Conservation (phyloP, 2,329 filamentous ascomycete species). For the Penicillium sp. region DNA sequence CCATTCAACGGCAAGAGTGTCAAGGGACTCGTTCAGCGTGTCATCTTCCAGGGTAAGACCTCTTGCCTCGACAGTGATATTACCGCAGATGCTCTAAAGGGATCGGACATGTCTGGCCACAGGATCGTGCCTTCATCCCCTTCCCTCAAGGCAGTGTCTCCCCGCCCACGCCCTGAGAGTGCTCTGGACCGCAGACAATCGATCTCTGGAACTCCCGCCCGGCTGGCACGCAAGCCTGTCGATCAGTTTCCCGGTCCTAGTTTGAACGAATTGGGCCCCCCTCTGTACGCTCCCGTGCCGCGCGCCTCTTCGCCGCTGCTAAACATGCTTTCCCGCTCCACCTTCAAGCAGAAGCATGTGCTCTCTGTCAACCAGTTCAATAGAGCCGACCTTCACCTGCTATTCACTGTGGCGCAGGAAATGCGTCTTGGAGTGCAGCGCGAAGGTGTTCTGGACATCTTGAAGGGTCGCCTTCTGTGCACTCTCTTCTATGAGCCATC, state of each 20-base stretch:
- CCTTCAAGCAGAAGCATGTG: constrained; percentile 89
- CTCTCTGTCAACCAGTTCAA: constrained; percentile 91
- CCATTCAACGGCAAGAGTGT: constrained; percentile 73
- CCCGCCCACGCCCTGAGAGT: constrained; percentile 43
- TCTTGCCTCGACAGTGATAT: constrained; percentile 75
- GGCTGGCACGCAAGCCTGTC: constrained; percentile 31
- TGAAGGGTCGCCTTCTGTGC: constrained; percentile 84
- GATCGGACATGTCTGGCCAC: constrained; percentile 78
- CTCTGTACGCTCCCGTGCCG: constrained; percentile 53
- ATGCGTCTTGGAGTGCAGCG: constrained; percentile 96
- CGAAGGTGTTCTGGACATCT: constrained; percentile 83
- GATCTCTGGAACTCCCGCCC: constrained; percentile 43
- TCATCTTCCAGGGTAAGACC: constrained; percentile 75
- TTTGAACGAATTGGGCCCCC: constrained; percentile 44
- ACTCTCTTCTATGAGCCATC: constrained; percentile 98
- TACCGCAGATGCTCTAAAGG: constrained; percentile 60
- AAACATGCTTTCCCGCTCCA: constrained; percentile 76
- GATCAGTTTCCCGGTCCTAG: constrained; percentile 35
- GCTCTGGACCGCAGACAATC: constrained; percentile 44
- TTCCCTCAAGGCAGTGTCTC: constrained; percentile 56
- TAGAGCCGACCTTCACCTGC: constrained; percentile 83
- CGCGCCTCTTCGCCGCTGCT: constrained; percentile 64
- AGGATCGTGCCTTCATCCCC: constrained; percentile 59
- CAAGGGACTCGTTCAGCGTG: constrained; percentile 73
- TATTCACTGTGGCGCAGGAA: constrained; percentile 96